Evolutionary conservation across 768 basidiomycete species (phyloP), one percentile per base, ranked within the genome.

Genomic region (Termitomyces sp.): DNA sequence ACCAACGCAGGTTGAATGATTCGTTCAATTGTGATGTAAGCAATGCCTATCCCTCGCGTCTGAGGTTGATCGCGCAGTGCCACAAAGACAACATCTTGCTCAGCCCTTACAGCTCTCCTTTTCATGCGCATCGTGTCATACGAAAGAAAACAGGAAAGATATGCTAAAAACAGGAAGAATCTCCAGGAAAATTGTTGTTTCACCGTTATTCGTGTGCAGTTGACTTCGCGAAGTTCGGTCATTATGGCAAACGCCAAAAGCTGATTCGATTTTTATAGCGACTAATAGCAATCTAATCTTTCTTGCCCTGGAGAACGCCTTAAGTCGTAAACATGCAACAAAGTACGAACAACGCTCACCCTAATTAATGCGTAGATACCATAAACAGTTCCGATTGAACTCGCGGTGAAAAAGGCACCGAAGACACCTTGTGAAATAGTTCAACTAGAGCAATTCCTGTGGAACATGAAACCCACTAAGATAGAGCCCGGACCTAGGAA

Each of bases 401-500:
- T 85, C 31, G 75, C 73, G 13, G 76, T 67, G 67, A 83, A 88
- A 20, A 79, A 62, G 55, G 73, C 75, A 59, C 76, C 76, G 72
- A 81, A 91, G 24, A 77, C 59, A 46, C 80, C 88, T 90, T 63
- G 39, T 24, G 18, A 13, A 20, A 22, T 26, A 13, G 22, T 64
- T 18, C 56, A 36, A 43, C 51, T 55, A 4, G 13, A 22, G 27
- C 22, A 34, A 50, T 39, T 18, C 20, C 20, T 42, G 8, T 26
- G 51, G 52, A 37, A 27, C 37, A 46, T 10, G 10, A 29, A 37
- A 34, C 78, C 61, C 59, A 91, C 90, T 77, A 53, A 90, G 66
- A 72, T 87, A 89, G 59, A 90, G 76, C 41, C 68, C 76, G 47
- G 84, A 82, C 57, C 86, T 79, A 44, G 87, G 84, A 52, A 78